Conservation (phyloP, 2,329 filamentous ascomycete genomes). For the Lecanicillium sp. region DNA sequence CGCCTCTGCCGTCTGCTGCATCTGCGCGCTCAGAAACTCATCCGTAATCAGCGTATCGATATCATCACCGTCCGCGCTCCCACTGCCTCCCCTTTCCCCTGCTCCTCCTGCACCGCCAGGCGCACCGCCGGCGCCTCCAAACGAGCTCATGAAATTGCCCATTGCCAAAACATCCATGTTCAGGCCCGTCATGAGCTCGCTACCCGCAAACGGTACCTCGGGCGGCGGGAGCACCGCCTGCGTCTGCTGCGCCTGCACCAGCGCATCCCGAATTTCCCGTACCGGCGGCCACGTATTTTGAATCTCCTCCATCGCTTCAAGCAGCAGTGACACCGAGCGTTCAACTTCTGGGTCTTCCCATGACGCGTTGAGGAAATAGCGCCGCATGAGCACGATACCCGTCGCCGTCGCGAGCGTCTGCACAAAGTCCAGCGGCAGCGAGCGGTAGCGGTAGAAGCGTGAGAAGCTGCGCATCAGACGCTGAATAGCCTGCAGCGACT, state of each 20-base stretch:
- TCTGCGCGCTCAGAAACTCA: constrained; percentile 29
- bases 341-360: constrained; percentile 42
- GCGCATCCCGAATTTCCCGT: constrained; percentile 33
- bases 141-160: constrained; percentile 21
- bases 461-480: constrained; percentile 39
- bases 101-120: neutral
- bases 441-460: constrained; percentile 37
- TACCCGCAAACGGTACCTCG: constrained; percentile 26
- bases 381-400: constrained; percentile 41
- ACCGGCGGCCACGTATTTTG: constrained; percentile 44
- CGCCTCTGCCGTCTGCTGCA: constrained; percentile 22
- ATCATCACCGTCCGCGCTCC: constrained; percentile 20
- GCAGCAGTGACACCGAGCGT: constrained; percentile 40
- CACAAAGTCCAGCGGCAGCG: constrained; percentile 42
- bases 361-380: constrained; percentile 33
- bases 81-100: neutral
- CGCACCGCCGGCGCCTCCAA: neutral
- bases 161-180: constrained; percentile 22
- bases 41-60: constrained; percentile 30
- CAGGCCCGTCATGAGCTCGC: constrained; percentile 29
- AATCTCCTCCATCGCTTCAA: constrained; percentile 46
- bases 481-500: constrained; percentile 40
- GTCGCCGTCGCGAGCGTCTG: constrained; percentile 43
- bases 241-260: constrained; percentile 25
- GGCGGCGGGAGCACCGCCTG: constrained; percentile 27